Conservation (phyloP, 2,329 filamentous ascomycete species). For the Sclerotinia nivalis region DNA sequence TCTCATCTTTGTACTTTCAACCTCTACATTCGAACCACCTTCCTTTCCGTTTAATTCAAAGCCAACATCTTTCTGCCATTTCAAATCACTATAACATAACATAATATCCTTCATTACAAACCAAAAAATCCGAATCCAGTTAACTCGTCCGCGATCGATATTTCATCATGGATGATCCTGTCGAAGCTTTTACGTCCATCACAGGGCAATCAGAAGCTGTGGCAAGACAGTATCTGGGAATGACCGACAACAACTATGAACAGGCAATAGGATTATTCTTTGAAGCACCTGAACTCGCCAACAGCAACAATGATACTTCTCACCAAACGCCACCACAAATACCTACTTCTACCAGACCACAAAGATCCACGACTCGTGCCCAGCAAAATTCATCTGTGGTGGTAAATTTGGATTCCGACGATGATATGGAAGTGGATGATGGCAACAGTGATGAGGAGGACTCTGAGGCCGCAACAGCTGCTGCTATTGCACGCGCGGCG, state of each 20-base stretch:
- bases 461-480: constrained; percentile 33
- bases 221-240: constrained; percentile 78
- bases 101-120: not conserved
- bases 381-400: constrained; percentile 56
- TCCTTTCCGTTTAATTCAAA: not conserved
- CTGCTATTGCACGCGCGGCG: constrained; percentile 49
- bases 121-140: not conserved
- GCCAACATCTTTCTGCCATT: not conserved
- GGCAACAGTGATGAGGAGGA: constrained; percentile 43
- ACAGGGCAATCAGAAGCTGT: constrained; percentile 73
- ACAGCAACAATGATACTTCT: constrained; percentile 29
- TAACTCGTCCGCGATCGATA: not conserved
- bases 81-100: not conserved
- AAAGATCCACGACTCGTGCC: constrained; percentile 30
- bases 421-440: constrained; percentile 59
- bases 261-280: constrained; percentile 89
- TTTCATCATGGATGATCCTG: constrained; percentile 54
- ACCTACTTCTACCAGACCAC: constrained; percentile 38
- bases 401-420: constrained; percentile 79
- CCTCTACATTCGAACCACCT: not conserved
- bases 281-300: constrained; percentile 74
- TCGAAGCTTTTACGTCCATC: constrained; percentile 78
- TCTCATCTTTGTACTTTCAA: not conserved
- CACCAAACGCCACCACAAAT: constrained; percentile 36
- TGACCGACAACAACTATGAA: constrained; percentile 81